phyloP scores from a whole-genome alignment of 2,329 filamentous ascomycete genomes.

The Neopestalotiopsis sp. region DNA sequence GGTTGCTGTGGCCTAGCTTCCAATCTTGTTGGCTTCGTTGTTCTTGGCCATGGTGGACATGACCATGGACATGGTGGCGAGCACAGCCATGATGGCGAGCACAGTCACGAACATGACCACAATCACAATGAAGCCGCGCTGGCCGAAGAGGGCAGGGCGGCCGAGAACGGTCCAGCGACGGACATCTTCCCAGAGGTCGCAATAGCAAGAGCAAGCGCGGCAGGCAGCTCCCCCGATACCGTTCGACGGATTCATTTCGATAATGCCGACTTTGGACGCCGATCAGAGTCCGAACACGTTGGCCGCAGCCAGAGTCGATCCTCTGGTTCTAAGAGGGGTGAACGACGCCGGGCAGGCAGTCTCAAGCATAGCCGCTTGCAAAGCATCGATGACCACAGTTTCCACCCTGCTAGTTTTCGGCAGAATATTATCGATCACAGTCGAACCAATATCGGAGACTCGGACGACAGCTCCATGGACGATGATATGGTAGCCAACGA shows the following conservation, averaged over 20 bases:
- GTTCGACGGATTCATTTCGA: slow-evolving; percentile 48
- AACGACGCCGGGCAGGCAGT: slow-evolving; percentile 51
- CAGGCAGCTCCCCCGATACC: slow-evolving; percentile 38
- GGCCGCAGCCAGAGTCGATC: slow-evolving; percentile 34
- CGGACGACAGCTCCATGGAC: slow-evolving; percentile 60
- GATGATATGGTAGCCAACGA: slow-evolving; percentile 49
- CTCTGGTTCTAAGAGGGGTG: slow-evolving; percentile 45
- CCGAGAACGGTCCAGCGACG: slow-evolving; percentile 63
- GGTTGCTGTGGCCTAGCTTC: slow-evolving; percentile 85
- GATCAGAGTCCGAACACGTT: slow-evolving; percentile 2
- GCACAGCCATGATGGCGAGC: slow-evolving; percentile 59
- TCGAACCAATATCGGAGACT: slow-evolving; percentile 63
- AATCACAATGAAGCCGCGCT: slow-evolving; percentile 44
- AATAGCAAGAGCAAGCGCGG: slow-evolving; percentile 52
- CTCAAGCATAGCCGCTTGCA: slow-evolving; percentile 63
- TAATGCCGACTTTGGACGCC: slow-evolving; percentile 36
- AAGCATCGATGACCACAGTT: slow-evolving; percentile 76
- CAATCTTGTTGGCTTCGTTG: slow-evolving; percentile 85
- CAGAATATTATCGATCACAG: slow-evolving; percentile 92
- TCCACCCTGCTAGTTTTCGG: slow-evolving; percentile 88
- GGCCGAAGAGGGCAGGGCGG: slow-evolving; percentile 59
- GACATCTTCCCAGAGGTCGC: slow-evolving; percentile 69
- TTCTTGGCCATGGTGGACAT: slow-evolving; percentile 94
- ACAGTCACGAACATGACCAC: slow-evolving; percentile 52
- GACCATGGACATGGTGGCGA: slow-evolving; percentile 66